Evolutionary conservation across 73 alveolate genomes (phyloP).

Genomic region (Durusdinium trenchii): DNA sequence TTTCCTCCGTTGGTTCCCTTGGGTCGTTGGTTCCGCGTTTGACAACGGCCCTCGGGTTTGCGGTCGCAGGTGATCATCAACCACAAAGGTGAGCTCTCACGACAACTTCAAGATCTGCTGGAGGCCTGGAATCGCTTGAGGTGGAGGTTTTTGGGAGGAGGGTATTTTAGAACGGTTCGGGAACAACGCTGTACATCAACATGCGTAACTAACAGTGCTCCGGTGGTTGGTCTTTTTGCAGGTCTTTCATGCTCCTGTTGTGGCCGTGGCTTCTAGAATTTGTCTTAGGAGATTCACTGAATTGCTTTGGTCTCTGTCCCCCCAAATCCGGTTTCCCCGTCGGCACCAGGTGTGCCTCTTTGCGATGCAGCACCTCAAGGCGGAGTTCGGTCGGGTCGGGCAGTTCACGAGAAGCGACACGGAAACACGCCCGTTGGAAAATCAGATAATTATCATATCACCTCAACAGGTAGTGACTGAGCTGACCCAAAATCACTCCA

Average conservation of each 20-base stretch:
- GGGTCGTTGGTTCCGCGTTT: neutral
- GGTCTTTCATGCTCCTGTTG: too few relatives aligned
- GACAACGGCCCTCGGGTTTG: neutral
- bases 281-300: too few relatives aligned
- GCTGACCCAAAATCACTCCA: too few relatives aligned
- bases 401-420: neutral
- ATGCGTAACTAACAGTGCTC: neutral
- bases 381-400: neutral
- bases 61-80: conserved; percentile 75
- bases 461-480: too few relatives aligned
- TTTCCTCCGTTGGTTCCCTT: neutral
- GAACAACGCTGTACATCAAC: neutral
- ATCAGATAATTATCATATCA: neutral
- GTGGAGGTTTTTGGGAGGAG: neutral
- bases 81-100: conserved; percentile 84
- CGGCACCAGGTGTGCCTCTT: conserved; percentile 61
- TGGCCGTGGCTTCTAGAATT: too few relatives aligned
- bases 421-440: neutral
- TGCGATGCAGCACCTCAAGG: conserved; percentile 95
- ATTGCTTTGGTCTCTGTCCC: too few relatives aligned
- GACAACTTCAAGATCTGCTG: conserved; percentile 80
- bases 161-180: neutral
- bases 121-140: conserved; percentile 9
- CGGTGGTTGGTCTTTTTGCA: neutral
- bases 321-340: neutral